Conservation (phyloP, 441 rosid species). For the Mallotus repandus region DNA sequence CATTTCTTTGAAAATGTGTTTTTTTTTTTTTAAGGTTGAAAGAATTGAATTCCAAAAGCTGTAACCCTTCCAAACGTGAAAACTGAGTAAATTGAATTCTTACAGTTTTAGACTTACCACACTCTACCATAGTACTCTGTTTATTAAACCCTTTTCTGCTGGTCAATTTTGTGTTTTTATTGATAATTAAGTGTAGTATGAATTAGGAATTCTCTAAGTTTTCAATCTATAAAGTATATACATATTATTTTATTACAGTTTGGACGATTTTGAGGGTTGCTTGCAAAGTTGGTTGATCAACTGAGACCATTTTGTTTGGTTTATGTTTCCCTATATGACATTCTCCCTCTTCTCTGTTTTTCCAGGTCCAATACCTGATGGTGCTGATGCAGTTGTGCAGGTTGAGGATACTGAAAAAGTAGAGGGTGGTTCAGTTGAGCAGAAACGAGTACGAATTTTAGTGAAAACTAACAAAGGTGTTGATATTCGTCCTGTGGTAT, state of each 20-base stretch:
- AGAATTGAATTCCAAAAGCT: no score
- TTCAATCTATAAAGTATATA: background rate
- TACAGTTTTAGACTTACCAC: no score
- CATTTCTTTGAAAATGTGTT: no score
- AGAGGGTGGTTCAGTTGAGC: constrained; percentile 32
- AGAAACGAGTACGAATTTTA: constrained; percentile 61
- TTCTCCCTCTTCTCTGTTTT: background rate
- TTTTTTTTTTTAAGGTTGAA: no score
- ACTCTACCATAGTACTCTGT: no score
- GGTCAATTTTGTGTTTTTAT: background rate
- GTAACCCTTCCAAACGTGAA: no score
- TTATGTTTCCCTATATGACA: constrained; percentile 1
- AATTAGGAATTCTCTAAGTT: background rate
- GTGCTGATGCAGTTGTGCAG: constrained; percentile 97
- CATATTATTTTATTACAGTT: background rate
- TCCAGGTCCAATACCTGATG: constrained; percentile 91
- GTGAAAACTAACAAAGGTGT: constrained; percentile 61
- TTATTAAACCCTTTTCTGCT: background rate
- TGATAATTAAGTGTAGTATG: background rate
- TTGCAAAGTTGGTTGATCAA: background rate
- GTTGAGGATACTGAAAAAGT: constrained; percentile 80
- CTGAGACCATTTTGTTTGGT: background rate
- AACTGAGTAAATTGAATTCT: no score
- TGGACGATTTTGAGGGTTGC: background rate
- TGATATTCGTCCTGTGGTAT: constrained; percentile 97